Base-by-base conservation (phyloP, 177 flowering plant genomes). In the Tripterygium wilfordii region DNA sequence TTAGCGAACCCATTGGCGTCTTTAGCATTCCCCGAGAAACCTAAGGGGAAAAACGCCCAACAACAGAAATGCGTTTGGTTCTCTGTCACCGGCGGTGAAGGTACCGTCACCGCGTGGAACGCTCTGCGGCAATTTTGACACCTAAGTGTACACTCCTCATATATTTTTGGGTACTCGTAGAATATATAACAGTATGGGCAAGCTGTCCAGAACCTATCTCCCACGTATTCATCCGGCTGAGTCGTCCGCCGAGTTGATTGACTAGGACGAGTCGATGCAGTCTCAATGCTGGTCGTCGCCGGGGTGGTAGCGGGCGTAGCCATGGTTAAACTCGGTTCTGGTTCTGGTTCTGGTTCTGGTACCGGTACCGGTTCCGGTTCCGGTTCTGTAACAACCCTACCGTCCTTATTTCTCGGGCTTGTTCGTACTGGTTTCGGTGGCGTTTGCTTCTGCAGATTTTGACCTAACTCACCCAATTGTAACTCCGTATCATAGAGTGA, bases 31-130 rank as follows among this genome's bases (percentile, higher is more conserved):
- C 43, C 58, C 0, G 78, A 64, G 60, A 62, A 54, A 42, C 77
- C 85, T 28, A 82, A n/a, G 0, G 88, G 88, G 59, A 72, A 66
- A 41, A 57, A 72, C 0, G 76, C 83, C 88, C 88, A 82, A 40
- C 75, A 70, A 49, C 79, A 74, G 12, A 74, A 79, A 49, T 63
- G 61, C 1, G 36, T 50, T 7, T 68, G 71, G 9, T 58, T 51
- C 5, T 52, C 62, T 1, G 55, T 10, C 6, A 61, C 63, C 5
- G 89, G 85, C 10, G 85, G 89, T 0, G 75, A 22, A 17, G 66
- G 55, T 23, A 78, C 51, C 32, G 18, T 26, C 18, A 56, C 77
- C 16, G 68, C 88, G 5, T 79, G 77, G 60, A 82, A 82, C 1
- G 79, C 79, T 49, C 68, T 70, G 54, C 45, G 45, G 47, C 88